Evolutionary conservation across 495 filamentous ascomycete species (phyloP), one percentile per base, ranked within the genome.

Genomic region (Tricharina praecox): DNA sequence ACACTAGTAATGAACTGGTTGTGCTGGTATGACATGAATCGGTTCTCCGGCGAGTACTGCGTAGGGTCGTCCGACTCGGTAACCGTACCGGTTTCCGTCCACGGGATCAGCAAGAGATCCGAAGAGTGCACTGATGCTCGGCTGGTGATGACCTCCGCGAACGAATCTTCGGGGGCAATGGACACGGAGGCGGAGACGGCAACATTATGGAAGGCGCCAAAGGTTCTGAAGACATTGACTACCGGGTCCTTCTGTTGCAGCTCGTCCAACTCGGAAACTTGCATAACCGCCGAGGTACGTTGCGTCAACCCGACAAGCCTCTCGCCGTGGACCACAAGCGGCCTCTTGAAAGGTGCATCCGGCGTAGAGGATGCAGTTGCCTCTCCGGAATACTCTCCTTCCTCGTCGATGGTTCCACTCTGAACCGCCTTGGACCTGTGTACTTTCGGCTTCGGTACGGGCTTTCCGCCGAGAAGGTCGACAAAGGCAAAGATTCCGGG

Each of bases 241-340:
- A 95, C 83, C 3, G 90, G 85, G 54, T 97, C 90, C 64, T 74
- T 74, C 3, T 76, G 66, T 9, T 76, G 74, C 51, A 80, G 77
- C 16, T 86, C 83, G 8, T 87, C 84, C 33, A 76, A 68, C 50
- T 90, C 84, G 0, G 84, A 78, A 4, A 93, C 83, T 55, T 85
- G 81, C 90, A 97, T 97, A 45, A 94, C 86, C 16, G 86, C 82
- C 4, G 90, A 95, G 25, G 81, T 78, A 70, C 90, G 85, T 50
- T 97, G 86, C 0, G 85, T 90, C 19, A 96, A 75, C 58, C 92
- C 84, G 33, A 95, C 64, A 41, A 97, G 68, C 1, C 87, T 81
- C 19, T 94, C 64, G 28, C 86, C 90, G 55, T 94, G 81, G 0
- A 92, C 83, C 58, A 85, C 75, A 2, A 94, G 70, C 0, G 77